phyloP scores from a whole-genome alignment of 2,329 filamentous ascomycete species.

The Incumbomyces delicatus region DNA sequence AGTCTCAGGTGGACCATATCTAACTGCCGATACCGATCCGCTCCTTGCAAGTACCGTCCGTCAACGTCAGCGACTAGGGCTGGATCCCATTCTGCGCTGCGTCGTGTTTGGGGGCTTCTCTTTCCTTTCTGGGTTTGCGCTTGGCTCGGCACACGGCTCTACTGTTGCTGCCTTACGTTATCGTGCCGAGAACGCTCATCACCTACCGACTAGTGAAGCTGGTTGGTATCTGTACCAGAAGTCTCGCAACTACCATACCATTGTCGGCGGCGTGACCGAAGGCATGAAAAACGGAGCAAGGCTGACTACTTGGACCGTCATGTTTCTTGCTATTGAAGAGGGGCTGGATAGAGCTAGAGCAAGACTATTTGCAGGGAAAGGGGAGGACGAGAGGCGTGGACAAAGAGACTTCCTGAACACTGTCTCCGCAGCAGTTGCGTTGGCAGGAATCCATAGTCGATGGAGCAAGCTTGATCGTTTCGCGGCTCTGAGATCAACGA shows the following conservation, averaged over 20 bases:
- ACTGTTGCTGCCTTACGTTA: constrained; percentile 71
- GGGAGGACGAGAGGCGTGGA: constrained; percentile 59
- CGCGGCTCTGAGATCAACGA: constrained; percentile 67
- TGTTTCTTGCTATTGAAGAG: constrained; percentile 76
- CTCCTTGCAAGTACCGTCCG: constrained; percentile 19
- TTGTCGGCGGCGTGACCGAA: constrained; percentile 67
- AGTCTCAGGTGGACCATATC: too few relatives aligned
- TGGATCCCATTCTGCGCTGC: constrained; percentile 56
- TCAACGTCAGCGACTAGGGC: constrained; percentile 27
- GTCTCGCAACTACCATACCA: constrained; percentile 85
- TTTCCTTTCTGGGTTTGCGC: constrained; percentile 56
- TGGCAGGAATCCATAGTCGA: constrained; percentile 77
- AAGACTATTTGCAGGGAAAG: constrained; percentile 63
- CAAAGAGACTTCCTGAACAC: constrained; percentile 70
- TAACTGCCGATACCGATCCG: neutral
- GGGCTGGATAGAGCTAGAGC: constrained; percentile 66
- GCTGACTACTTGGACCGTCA: constrained; percentile 60
- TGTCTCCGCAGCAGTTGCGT: constrained; percentile 69
- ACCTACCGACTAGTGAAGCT: constrained; percentile 67
- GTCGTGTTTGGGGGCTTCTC: constrained; percentile 54
- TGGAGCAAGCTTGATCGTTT: constrained; percentile 73
- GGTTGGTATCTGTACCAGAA: constrained; percentile 99
- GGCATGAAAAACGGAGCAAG: constrained; percentile 64
- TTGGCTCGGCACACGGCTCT: constrained; percentile 65
- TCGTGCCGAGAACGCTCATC: constrained; percentile 91